Evolutionary conservation across 2,329 filamentous ascomycete species (phyloP).

Genomic region (Cladophialophora psammophila): DNA sequence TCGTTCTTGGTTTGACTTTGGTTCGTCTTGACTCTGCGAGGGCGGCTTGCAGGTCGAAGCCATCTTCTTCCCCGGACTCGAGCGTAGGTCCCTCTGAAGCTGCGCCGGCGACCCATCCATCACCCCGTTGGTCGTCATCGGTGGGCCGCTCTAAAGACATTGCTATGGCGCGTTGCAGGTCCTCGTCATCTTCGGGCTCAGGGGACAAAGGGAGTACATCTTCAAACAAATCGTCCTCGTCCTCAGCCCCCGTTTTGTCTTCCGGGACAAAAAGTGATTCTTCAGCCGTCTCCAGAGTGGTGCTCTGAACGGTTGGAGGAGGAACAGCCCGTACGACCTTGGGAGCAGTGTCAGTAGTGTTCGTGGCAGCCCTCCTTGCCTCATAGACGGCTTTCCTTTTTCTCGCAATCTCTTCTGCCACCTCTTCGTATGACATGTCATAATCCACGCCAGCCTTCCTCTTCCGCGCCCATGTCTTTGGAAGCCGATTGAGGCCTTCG

Average conservation of each 20-base stretch:
- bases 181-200: conserved; percentile 63
- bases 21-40: conserved; percentile 73
- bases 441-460: conserved; percentile 45
- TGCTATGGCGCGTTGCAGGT: conserved; percentile 81
- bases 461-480: conserved; percentile 62
- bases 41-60: conserved; percentile 77
- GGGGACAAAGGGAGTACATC: conserved; percentile 49
- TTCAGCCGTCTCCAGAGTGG: conserved; percentile 48
- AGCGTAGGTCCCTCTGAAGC: conserved; percentile 47
- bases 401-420: conserved; percentile 47
- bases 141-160: conserved; percentile 71
- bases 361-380: conserved; percentile 44
- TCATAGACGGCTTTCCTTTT: conserved; percentile 58
- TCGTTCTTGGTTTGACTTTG: conserved; percentile 54
- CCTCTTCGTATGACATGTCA: conserved; percentile 47
- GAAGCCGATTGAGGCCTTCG: conserved; percentile 83
- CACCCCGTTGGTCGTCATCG: conserved; percentile 55
- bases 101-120: conserved; percentile 53
- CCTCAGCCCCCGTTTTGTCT: conserved; percentile 49
- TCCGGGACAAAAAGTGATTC: conserved; percentile 65
- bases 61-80: conserved; percentile 73
- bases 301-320: neutral
- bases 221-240: conserved; percentile 66
- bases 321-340: neutral
- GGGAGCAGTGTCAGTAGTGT: conserved; percentile 1